Conservation (phyloP, 23 red algal genomes). For the Agarophyton chilense region DNA sequence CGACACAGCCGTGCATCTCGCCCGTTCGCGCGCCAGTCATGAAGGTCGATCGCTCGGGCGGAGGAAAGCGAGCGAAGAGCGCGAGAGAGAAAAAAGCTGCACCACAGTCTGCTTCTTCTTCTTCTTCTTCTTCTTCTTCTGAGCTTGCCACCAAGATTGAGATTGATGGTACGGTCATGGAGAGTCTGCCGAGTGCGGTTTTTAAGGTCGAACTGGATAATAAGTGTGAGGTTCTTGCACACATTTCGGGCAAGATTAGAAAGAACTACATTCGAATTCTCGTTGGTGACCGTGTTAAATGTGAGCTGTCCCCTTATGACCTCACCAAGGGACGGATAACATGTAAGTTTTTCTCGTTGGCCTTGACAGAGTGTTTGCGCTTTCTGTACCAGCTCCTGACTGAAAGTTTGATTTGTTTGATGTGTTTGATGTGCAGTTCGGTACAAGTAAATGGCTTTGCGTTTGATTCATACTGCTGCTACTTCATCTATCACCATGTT, state of each 20-base stretch:
- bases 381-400: background rate
- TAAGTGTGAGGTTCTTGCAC: conserved; percentile 67
- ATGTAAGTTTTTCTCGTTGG: conserved; percentile 47
- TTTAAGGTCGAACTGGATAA: conserved; percentile 95
- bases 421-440: conserved; percentile 34
- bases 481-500: too few relatives aligned
- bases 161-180: conserved; percentile 91
- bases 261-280: conserved; percentile 98
- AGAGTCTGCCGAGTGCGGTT: conserved; percentile 89
- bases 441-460: conserved; percentile 48
- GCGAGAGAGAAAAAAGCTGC: background rate
- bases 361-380: background rate
- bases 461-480: background rate
- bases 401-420: background rate
- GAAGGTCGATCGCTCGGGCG: conserved; percentile 40
- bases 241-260: conserved; percentile 91
- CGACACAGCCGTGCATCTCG: background rate
- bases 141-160: conserved; percentile 72
- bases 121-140: background rate
- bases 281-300: conserved; percentile 90
- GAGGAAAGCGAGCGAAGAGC: conserved; percentile 30
- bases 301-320: conserved; percentile 93
- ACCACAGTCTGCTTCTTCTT: background rate
- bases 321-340: conserved; percentile 89
- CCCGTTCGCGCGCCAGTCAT: conserved; percentile 21